phyloP scores from a whole-genome alignment of 1,139 yeast species.

The Meyerozyma elateridarum region DNA sequence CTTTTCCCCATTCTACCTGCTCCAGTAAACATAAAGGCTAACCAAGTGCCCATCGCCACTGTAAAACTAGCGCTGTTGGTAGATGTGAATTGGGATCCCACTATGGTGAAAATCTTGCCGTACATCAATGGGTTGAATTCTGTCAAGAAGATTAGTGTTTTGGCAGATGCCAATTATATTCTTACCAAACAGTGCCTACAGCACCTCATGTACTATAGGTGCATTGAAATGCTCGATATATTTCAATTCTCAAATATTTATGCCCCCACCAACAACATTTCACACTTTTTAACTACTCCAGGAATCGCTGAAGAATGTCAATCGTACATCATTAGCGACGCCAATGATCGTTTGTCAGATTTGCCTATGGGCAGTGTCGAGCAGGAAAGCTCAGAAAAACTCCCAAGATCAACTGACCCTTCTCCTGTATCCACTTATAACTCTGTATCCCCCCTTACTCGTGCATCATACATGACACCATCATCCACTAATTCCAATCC shows the following conservation, averaged over 20 bases:
- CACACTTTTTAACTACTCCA: slow-evolving; percentile 58
- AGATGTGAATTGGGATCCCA: slow-evolving; percentile 96
- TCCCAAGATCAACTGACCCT: not conserved
- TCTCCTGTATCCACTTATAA: slow-evolving; percentile 9
- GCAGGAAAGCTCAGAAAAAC: slow-evolving; percentile 6
- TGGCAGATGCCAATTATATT: slow-evolving; percentile 77
- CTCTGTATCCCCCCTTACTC: slow-evolving; percentile 11
- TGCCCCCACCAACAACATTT: slow-evolving; percentile 80
- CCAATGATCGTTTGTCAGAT: slow-evolving; percentile 6
- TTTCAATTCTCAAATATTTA: slow-evolving; percentile 87
- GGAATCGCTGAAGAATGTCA: slow-evolving; percentile 82
- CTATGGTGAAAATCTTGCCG: slow-evolving; percentile 84
- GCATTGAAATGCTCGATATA: slow-evolving; percentile 76
- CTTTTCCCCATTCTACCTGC: slow-evolving; percentile 83
- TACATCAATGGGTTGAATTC: slow-evolving; percentile 86
- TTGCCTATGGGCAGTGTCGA: slow-evolving; percentile 7
- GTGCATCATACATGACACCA: slow-evolving; percentile 6
- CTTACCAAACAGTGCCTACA: slow-evolving; percentile 85
- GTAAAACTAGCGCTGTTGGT: slow-evolving; percentile 66
- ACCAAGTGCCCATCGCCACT: slow-evolving; percentile 86
- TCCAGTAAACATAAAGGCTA: slow-evolving; percentile 67
- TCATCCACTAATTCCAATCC: slow-evolving; percentile 1
- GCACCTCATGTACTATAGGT: slow-evolving; percentile 84
- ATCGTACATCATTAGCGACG: slow-evolving; percentile 54
- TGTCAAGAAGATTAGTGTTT: slow-evolving; percentile 65